A percentile compares a stretch with the other conserved stretches of the same genome.
phyloP scores from a whole-genome alignment of 2,329 filamentous ascomycete species.

The Colletotrichum sp. region DNA sequence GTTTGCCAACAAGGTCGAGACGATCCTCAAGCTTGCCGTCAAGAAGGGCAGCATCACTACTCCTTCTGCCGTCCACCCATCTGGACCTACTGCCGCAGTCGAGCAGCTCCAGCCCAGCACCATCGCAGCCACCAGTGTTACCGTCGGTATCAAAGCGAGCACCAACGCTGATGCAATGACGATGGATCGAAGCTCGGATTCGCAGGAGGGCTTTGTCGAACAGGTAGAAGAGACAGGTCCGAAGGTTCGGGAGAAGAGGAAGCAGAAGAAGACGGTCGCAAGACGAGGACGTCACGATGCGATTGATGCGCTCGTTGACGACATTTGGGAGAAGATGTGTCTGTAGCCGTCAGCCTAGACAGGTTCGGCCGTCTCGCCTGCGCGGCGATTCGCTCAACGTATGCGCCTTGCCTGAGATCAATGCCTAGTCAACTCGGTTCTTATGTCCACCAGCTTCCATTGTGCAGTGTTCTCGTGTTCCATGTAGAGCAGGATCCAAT shows the following conservation, averaged over 20 bases:
- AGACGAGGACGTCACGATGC: background rate
- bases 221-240: background rate
- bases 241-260: background rate
- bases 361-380: background rate
- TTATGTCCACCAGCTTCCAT: background rate
- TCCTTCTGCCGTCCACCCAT: background rate
- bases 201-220: background rate
- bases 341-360: background rate
- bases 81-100: background rate
- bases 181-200: background rate
- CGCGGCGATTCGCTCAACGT: background rate
- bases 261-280: background rate
- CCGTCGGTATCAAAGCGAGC: background rate
- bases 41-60: background rate
- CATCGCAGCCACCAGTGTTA: background rate
- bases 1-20: background rate
- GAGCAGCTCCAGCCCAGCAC: background rate
- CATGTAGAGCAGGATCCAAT: background rate
- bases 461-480: background rate
- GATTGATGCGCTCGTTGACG: background rate
- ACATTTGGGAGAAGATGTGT: background rate
- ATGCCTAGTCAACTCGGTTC: background rate
- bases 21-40: background rate
- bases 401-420: background rate
- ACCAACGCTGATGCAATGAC: background rate